Base-by-base conservation (phyloP, 169 alveolate species). In the Babesia caballi region DNA sequence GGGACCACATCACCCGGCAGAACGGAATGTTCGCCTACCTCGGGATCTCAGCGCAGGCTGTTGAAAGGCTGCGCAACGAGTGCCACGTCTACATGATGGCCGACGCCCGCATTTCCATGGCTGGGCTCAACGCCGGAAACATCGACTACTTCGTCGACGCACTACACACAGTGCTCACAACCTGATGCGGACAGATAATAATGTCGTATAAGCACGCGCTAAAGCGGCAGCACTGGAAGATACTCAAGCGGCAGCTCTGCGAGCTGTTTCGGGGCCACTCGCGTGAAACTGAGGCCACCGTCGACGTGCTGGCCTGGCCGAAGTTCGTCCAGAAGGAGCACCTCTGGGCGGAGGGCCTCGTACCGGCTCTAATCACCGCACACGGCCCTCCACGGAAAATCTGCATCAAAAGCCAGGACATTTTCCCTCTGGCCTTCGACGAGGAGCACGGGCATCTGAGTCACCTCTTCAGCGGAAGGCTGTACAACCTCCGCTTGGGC, bases 381-480 rank as follows among this genome's bases (percentile, higher is more conserved):
- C 81, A 75, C 59, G 93, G 93, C 1, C 50, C 66, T 19, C 78
- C 72, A 40, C 58, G 75, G 33, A 81, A 85, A 49, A 75, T 88
- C 28, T 84, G 90, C 33, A 80, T 88, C 27, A 66, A 76, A 41
- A 73, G 44, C 41, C 56, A 50, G 32, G 76, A 68, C 32, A 76
- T 91, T 28, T 84, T 75, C 28, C 85, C 82, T 21, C 81, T 85
- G 47, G 95, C 95, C 30, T 91, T 91, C 80, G 95, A 91, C 41
- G 95, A 91, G 67, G 89, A 73, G 35, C 82, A 88, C 40, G 95
- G 94, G 4, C 95, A 91, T 59, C 74, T 91, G 44, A 86, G 93
- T 44, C 68, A 83, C 71, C 78, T 91, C 42, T 91, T 91, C 80
- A 82, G 78, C n/a, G 95, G 93, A 19, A 77, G 95, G 46, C 76